Conservation (phyloP, 1,284 basidiomycete genomes). For the Fomitopsis pinicola region DNA sequence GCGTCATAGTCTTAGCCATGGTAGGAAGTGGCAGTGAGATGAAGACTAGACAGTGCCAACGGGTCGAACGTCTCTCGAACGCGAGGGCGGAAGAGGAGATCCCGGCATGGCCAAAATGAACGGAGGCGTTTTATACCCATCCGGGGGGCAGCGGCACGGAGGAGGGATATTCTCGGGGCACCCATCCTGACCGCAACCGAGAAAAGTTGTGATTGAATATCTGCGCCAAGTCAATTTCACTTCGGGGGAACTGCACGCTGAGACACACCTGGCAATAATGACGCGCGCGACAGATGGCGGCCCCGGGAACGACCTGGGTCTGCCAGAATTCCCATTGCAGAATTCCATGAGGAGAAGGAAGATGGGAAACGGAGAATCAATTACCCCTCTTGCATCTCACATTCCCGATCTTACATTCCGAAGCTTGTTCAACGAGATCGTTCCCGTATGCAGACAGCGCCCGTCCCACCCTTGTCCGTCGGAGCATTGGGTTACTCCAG, state of each 20-base stretch:
- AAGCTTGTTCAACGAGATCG: slow-evolving; percentile 1
- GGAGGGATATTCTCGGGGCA: background rate
- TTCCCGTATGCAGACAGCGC: background rate
- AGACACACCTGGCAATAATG: background rate
- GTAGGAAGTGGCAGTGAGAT: background rate
- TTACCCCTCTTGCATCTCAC: background rate
- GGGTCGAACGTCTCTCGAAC: background rate
- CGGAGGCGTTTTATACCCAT: background rate
- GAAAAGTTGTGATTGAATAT: background rate
- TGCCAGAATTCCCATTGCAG: background rate
- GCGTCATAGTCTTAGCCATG: background rate
- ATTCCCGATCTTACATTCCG: background rate
- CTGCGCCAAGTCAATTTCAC: background rate
- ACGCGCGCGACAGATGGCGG: background rate
- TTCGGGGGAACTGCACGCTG: background rate
- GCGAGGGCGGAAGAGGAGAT: background rate
- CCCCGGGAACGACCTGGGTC: background rate
- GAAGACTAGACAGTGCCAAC: background rate
- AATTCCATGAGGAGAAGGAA: background rate
- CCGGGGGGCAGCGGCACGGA: background rate
- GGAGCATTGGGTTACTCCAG: background rate
- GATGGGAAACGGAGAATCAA: background rate
- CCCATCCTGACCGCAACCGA: background rate
- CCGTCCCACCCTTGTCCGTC: background rate
- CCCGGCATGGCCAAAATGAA: background rate